Conservation (phyloP, 352 stramenopile genomes). For the Globisporangium middletonii region DNA sequence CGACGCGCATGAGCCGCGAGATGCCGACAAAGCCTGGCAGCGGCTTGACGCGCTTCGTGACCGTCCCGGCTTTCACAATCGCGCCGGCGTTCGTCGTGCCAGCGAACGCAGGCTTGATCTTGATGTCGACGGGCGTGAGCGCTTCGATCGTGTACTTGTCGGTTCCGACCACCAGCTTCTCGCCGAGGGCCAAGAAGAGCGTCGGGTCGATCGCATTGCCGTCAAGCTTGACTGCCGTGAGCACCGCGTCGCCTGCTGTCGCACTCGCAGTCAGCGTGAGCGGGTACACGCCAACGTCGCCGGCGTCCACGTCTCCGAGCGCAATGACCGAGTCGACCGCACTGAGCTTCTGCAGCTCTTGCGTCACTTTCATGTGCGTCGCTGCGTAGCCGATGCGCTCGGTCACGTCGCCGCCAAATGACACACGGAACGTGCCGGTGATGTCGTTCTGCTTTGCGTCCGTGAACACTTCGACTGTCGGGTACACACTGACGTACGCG, state of each 20-base stretch:
- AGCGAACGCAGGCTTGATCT: constrained; percentile 22
- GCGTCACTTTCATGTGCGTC: constrained; percentile 62
- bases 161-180: constrained; percentile 34
- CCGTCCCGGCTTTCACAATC: constrained; percentile 33
- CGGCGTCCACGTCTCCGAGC: constrained; percentile 30
- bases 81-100: constrained; percentile 9
- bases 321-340: constrained; percentile 55
- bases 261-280: constrained; percentile 44
- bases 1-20: constrained; percentile 31
- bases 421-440: constrained; percentile 49
- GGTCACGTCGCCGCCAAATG: constrained; percentile 43
- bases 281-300: constrained; percentile 53
- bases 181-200: constrained; percentile 51
- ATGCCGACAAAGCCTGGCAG: constrained; percentile 49
- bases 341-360: constrained; percentile 65
- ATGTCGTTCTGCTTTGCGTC: constrained; percentile 55
- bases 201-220: constrained; percentile 47
- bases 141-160: constrained; percentile 35
- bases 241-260: constrained; percentile 16
- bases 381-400: constrained; percentile 52
- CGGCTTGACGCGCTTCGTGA: constrained; percentile 43
- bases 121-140: constrained; percentile 37
- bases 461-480: constrained; percentile 53
- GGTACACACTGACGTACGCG: constrained; percentile 62
- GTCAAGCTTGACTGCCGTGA: constrained; percentile 42